Evolutionary conservation across 805 yeast species (phyloP), one percentile per base, ranked within the genome.

Genomic region (Ascoidea tarda): DNA sequence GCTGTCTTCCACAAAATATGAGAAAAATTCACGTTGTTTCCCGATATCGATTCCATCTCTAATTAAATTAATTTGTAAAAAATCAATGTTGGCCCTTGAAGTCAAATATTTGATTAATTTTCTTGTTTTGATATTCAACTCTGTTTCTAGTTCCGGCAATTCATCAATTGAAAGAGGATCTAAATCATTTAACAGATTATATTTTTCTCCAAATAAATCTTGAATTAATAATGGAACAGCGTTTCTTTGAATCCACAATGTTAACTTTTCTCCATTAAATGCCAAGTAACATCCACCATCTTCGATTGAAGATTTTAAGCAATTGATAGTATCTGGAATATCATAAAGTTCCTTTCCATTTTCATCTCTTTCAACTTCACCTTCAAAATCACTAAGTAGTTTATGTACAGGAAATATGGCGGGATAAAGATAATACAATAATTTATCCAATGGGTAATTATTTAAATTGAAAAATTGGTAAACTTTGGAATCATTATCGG

Each of bases 351-450:
- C 62, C 6, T 57, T 59, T 1, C 63, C 66, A 5, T 49, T 57
- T 8, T 54, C 56, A 16, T 52, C 63, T 44, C 59, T 59, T 47
- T 53, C 53, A 51, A 52, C 58, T 2, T 58, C 52, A 32, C 32
- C 28, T 57, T 76, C 77, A 51, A 52, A 50, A 16, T 54, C 54
- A 12, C 52, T 38, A 2, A 67, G 67, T 54, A 87, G 65, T 3
- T 77, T 73, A 63, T 89, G 96, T 32, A 91, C 65, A 46, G 85
- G 86, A 38, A 85, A 72, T 53, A 91, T 70, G 8, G 84, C 80
- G 1, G 99, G 98, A 61, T 90, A 93, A 46, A 93, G 71, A 56
- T 79, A 81, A 54, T 76, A 76, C 28, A 81, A 69, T 21, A 90
- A 69, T 50, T 73, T 73, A 28, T 77, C 79, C 14, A 83, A 63